These are phyloP conservation scores for Fusarium cicatricum DNA, from an alignment of 2,329 filamentous ascomycete species.

Conservation along the genomic window DNA sequence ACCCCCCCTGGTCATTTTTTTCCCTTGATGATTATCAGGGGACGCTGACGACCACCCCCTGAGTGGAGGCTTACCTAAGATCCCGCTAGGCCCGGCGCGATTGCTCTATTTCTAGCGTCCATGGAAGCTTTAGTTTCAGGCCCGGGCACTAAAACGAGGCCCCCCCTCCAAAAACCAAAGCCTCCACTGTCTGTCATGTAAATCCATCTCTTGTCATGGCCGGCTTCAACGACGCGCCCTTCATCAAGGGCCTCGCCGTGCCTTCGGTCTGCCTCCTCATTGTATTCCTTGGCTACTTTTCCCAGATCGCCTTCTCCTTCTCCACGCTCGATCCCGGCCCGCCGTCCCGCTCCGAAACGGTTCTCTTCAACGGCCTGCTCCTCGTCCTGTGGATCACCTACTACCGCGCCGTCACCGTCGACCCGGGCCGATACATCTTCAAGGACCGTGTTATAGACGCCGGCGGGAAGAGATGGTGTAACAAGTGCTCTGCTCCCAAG, in stretches of 20 bases:
- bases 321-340: conserved; percentile 66
- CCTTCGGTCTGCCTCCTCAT: conserved; percentile 73
- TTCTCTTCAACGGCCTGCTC: conserved; percentile 73
- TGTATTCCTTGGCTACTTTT: conserved; percentile 73
- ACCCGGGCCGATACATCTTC: conserved; percentile 65
- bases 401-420: conserved; percentile 64
- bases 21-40: conserved; percentile 24
- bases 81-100: not conserved
- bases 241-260: conserved; percentile 68
- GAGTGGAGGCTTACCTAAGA: conserved; percentile 30
- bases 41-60: conserved; percentile 31
- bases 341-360: conserved; percentile 62
- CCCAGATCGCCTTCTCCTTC: conserved; percentile 74
- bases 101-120: conserved; percentile 12
- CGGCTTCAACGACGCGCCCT: conserved; percentile 52
- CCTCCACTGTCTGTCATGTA: conserved; percentile 30
- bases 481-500: conserved; percentile 77
- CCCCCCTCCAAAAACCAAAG: not conserved
- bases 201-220: conserved; percentile 45
- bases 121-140: not conserved
- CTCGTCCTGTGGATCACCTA: conserved; percentile 74
- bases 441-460: conserved; percentile 47
- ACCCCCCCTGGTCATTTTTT: conserved; percentile 22
- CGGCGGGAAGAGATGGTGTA: conserved; percentile 68
- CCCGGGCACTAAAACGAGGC: not conserved